A percentile compares a stretch with the other conserved stretches of the same genome.
These are phyloP conservation scores for Trametopsis cervina DNA, from an alignment of 768 basidiomycete genomes.

Conservation along the genomic window DNA sequence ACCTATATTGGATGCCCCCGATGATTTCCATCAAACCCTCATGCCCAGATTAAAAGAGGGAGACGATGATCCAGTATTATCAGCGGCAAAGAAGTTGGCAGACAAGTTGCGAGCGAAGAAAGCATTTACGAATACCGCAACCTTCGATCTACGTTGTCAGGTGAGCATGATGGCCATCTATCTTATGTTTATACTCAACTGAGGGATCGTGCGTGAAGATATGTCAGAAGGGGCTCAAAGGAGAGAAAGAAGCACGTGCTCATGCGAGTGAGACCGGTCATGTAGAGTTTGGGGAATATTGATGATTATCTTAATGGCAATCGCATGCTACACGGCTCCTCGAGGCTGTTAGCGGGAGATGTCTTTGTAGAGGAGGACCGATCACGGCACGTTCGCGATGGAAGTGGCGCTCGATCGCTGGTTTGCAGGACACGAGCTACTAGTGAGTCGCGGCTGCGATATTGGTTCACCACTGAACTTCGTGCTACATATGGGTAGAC, in stretches of 20 bases:
- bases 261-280: conserved; percentile 90
- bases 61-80: conserved; percentile 47
- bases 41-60: conserved; percentile 53
- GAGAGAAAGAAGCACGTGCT: conserved; percentile 87
- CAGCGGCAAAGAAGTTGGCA: conserved; percentile 67
- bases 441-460: too few relatives aligned
- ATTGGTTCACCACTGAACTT: too few relatives aligned
- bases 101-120: conserved; percentile 64
- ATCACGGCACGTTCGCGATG: too few relatives aligned
- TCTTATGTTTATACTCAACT: too few relatives aligned
- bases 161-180: conserved; percentile 34
- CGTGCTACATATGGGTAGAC: too few relatives aligned
- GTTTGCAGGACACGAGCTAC: too few relatives aligned
- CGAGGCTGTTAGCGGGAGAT: too few relatives aligned
- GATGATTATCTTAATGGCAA: conserved; percentile 2
- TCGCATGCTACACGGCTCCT: too few relatives aligned
- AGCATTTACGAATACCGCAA: conserved; percentile 87
- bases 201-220: too few relatives aligned
- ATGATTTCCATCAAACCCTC: conserved; percentile 82
- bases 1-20: conserved; percentile 66
- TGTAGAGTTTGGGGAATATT: conserved; percentile 78
- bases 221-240: conserved; percentile 81
- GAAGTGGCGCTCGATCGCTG: too few relatives aligned
- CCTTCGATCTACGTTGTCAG: conserved; percentile 87
- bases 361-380: too few relatives aligned